phyloP scores from a whole-genome alignment of 805 yeast genomes.

The Wickerhamomyces mucosus region DNA sequence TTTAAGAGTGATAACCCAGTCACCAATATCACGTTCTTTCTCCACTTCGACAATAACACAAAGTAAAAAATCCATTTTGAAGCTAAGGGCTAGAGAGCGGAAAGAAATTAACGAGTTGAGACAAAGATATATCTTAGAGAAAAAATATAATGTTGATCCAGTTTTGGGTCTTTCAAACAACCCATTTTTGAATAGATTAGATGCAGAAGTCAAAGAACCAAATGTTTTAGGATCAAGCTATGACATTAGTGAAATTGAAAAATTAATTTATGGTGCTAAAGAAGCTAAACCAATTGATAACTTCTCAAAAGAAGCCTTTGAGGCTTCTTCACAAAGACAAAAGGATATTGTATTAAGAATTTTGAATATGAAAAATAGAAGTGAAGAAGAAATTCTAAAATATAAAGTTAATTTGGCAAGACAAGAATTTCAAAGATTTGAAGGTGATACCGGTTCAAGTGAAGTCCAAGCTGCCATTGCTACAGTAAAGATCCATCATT shows the following conservation, averaged over 20 bases:
- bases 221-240: conserved; percentile 52
- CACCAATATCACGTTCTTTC: conserved; percentile 6
- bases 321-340: conserved; percentile 42
- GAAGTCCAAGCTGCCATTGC: conserved; percentile 93
- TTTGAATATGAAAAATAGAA: conserved; percentile 63
- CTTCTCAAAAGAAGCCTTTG: conserved; percentile 14
- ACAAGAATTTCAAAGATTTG: conserved; percentile 70
- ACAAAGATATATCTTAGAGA: conserved; percentile 18
- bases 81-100: conserved; percentile 16
- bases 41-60: conserved; percentile 4
- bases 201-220: conserved; percentile 58
- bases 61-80: conserved; percentile 17
- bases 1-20: conserved; percentile 9
- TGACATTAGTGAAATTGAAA: conserved; percentile 58
- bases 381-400: conserved; percentile 44
- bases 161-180: conserved; percentile 65
- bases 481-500: conserved; percentile 70
- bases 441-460: conserved; percentile 90
- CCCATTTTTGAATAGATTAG: conserved; percentile 60
- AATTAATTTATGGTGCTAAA: conserved; percentile 69
- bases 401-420: conserved; percentile 57
- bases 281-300: conserved; percentile 37
- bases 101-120: conserved; percentile 18
- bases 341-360: conserved; percentile 65
- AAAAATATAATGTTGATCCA: conserved; percentile 46